Percentiles rank a stretch among this genome's conserved stretches.
Conservation (phyloP, 768 basidiomycete species). For the Pilatotrama ljubarskyi region DNA sequence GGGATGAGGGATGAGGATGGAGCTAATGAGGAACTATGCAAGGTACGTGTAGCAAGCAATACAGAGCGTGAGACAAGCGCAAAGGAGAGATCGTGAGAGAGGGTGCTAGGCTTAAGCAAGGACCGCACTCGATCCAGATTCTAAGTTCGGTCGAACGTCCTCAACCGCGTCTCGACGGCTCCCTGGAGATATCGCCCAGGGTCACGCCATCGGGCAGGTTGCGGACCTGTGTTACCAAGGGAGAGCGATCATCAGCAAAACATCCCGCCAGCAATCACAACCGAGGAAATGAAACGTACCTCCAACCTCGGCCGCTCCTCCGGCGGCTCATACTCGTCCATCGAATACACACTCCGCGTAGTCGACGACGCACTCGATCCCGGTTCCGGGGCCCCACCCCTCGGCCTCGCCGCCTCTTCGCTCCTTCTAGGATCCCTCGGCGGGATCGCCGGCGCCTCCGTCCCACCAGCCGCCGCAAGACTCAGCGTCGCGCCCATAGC, state of each 20-base stretch:
- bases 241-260: neutral
- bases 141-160: too few species aligned
- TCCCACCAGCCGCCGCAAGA: conserved; percentile 1
- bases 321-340: conserved; percentile 13
- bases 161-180: conserved; percentile 21
- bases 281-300: neutral
- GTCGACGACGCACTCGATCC: conserved; percentile 20
- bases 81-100: too few species aligned
- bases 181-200: conserved; percentile 26
- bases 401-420: neutral
- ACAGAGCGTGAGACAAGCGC: neutral
- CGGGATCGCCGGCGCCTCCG: conserved; percentile 4
- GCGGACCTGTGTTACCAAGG: conserved; percentile 23
- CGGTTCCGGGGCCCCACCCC: conserved; percentile 1
- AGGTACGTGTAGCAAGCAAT: neutral
- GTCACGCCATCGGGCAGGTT: conserved; percentile 27
- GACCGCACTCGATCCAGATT: too few species aligned
- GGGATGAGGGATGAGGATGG: neutral
- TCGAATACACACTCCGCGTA: conserved; percentile 26
- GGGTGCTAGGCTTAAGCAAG: too few species aligned
- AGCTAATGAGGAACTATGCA: neutral
- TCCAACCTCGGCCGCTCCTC: conserved; percentile 21
- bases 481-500: conserved; percentile 19
- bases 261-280: neutral
- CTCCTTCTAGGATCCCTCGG: conserved; percentile 13